These are phyloP conservation scores for Suillus discolor DNA, from an alignment of 768 basidiomycete species.

Conservation along the genomic window DNA sequence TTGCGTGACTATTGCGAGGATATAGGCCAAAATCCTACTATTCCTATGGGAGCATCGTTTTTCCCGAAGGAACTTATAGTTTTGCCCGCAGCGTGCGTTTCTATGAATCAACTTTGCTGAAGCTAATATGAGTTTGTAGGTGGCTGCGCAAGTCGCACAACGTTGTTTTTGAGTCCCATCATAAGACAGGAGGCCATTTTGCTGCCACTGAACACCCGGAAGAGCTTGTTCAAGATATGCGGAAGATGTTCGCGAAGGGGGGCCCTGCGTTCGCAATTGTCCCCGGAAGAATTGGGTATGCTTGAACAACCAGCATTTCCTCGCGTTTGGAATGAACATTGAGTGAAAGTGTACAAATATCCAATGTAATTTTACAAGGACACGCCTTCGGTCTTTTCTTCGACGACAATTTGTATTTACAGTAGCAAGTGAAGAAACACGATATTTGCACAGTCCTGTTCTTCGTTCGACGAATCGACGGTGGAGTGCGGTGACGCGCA, in stretches of 20 bases:
- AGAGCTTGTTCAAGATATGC: slow-evolving; percentile 49
- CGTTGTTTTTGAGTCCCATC: slow-evolving; percentile 50
- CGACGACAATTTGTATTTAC: too few relatives aligned
- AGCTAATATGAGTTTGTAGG: slow-evolving; percentile 30
- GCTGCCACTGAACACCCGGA: slow-evolving; percentile 54
- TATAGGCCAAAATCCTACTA: slow-evolving; percentile 8
- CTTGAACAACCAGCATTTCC: slow-evolving; percentile 9
- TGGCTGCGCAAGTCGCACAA: slow-evolving; percentile 43
- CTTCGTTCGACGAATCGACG: too few relatives aligned
- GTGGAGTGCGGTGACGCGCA: too few relatives aligned
- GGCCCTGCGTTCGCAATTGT: slow-evolving; percentile 53
- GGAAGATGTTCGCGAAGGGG: slow-evolving; percentile 57
- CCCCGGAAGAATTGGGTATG: slow-evolving; percentile 45
- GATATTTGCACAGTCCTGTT: too few relatives aligned
- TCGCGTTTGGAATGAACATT: not conserved
- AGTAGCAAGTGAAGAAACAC: too few relatives aligned
- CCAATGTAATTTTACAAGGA: not conserved
- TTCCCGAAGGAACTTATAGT: slow-evolving; percentile 52
- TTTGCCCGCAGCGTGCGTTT: slow-evolving; percentile 42
- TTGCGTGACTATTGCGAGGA: not conserved
- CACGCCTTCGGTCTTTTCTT: too few relatives aligned
- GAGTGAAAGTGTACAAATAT: not conserved
- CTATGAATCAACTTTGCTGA: not conserved
- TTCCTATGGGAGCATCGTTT: slow-evolving; percentile 51
- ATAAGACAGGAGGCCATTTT: slow-evolving; percentile 60